Evolutionary conservation across 129 eudicot species (phyloP), one percentile per base, ranked within the genome.

Genomic region (Flaveria robusta): DNA sequence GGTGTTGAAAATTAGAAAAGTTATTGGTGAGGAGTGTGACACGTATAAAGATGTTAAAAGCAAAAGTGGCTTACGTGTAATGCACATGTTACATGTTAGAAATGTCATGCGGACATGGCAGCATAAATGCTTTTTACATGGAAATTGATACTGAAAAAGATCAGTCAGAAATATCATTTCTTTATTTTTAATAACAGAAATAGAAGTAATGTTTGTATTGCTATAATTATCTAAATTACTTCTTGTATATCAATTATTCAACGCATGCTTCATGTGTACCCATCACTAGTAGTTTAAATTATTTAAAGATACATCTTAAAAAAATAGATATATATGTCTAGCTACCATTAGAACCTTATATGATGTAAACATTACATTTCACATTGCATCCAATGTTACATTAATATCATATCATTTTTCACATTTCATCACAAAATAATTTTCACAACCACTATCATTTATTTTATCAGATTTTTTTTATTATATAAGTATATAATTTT

Each of bases 91-190:
- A 71, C 72, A 70, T 22, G 74, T 6, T 65, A 63, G 51, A 34
- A 50, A 76, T 76, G 72, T 79, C 77, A 79, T 43, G 76, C 10
- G 58, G 82, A 78, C 70, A 69, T 78, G 82, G 76, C 76, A 56
- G 4, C 42, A 29, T 19, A 63, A 63, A 63, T 42, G 31, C 68
- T 27, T 62, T 29, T 63, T 19, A 15, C 22, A 29, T 1, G 16
- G 7, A 4, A 14, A 62, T 62, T 58, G 65, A 58, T 14, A 58
- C 24, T 22, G 1, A 58, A 0, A 63, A 29, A 63, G 42, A 63
- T 63, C 68, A 9, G 9, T 12, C 68, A 62, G 8, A 10, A 62
- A 18, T 26, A 63, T 63, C 31, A 26, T 63, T 29, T 62, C 11
- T 15, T 62, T 62, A 27, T 14, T 56, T 56, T 56, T 24, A 56